phyloP scores from a whole-genome alignment of 768 basidiomycete genomes.

The Leccinum rimulosum region DNA sequence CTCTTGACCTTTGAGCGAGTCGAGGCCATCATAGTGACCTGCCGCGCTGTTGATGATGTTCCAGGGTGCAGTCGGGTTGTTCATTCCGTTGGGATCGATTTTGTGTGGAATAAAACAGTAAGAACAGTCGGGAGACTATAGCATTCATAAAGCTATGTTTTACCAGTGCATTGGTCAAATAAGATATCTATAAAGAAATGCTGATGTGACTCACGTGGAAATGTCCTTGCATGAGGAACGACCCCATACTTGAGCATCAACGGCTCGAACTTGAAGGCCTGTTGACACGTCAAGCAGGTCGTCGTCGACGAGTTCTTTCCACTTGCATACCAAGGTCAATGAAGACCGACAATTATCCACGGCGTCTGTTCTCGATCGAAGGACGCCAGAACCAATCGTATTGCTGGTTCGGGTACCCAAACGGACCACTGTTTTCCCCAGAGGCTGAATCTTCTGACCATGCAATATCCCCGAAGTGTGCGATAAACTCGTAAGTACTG shows the following conservation, averaged over 20 bases:
- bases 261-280: constrained; percentile 31
- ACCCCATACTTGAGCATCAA: constrained; percentile 27
- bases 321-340: constrained; percentile 25
- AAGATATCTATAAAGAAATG: background rate
- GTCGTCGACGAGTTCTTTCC: constrained; percentile 4
- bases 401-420: constrained; percentile 29
- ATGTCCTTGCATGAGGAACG: constrained; percentile 28
- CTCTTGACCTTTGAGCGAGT: background rate
- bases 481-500: constrained; percentile 28
- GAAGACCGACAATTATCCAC: constrained; percentile 29
- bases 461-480: constrained; percentile 24
- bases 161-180: background rate
- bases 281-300: constrained; percentile 19
- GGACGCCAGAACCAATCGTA: constrained; percentile 25
- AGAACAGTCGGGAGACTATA: too few relatives aligned
- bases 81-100: constrained; percentile 22
- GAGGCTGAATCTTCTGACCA: constrained; percentile 18
- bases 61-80: constrained; percentile 27
- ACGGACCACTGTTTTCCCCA: constrained; percentile 25
- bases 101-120: constrained; percentile 1
- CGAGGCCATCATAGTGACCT: constrained; percentile 29
- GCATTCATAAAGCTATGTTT: constrained; percentile 22
- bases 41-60: constrained; percentile 29
- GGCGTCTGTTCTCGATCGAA: constrained; percentile 25
- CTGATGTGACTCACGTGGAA: constrained; percentile 16